Percentiles rank a stretch among this genome's conserved stretches.
These are phyloP conservation scores for Fusarium nurragi DNA, from an alignment of 2,329 filamentous ascomycete species.

Conservation along the genomic window DNA sequence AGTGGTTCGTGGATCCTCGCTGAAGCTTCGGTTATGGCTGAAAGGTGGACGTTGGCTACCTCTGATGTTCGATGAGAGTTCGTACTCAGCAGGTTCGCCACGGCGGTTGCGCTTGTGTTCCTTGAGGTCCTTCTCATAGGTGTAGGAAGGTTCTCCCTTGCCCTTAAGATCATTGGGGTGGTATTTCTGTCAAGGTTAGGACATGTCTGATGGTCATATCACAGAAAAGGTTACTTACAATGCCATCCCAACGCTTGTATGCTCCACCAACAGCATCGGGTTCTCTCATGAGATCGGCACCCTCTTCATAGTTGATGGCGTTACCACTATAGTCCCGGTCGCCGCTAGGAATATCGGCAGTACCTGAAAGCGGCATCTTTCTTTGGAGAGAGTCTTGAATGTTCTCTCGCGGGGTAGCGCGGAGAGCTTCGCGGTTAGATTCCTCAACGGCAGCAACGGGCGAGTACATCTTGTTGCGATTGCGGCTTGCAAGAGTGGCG, in stretches of 20 bases:
- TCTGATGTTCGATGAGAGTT: conserved; percentile 57
- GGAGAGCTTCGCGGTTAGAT: conserved; percentile 79
- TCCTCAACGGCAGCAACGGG: conserved; percentile 80
- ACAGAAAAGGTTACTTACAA: conserved; percentile 64
- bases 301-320: conserved; percentile 82
- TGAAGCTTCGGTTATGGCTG: conserved; percentile 58
- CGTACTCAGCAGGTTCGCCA: conserved; percentile 53
- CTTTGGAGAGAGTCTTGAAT: conserved; percentile 76
- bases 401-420: conserved; percentile 82
- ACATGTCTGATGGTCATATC: background rate
- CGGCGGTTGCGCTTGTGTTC: conserved; percentile 57
- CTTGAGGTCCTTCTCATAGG: conserved; percentile 74
- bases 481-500: conserved; percentile 78
- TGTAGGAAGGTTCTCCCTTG: conserved; percentile 80
- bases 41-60: conserved; percentile 31
- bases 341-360: conserved; percentile 79
- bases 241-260: conserved; percentile 78
- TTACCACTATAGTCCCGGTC: conserved; percentile 73
- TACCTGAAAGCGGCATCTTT: conserved; percentile 84
- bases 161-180: conserved; percentile 81
- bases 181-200: conserved; percentile 64
- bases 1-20: conserved; percentile 47
- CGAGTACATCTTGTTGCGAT: conserved; percentile 68
- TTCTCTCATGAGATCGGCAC: conserved; percentile 86
- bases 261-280: conserved; percentile 72